Evolutionary conservation across 2,329 filamentous ascomycete genomes (phyloP).

Genomic region (Exophiala sideris): DNA sequence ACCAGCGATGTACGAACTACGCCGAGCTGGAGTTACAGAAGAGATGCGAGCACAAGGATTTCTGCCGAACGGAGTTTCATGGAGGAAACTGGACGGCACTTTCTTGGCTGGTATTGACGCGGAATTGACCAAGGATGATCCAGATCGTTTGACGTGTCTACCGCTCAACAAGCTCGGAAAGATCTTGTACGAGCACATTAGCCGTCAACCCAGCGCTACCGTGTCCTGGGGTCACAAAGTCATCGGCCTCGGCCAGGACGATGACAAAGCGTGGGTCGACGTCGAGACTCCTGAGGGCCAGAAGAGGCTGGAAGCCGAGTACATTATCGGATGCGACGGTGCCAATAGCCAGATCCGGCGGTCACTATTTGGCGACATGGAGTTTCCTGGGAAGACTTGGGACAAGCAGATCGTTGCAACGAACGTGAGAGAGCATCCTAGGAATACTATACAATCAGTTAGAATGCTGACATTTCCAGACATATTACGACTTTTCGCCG

Average conservation of each 20-base stretch:
- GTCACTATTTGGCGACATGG: constrained; percentile 14
- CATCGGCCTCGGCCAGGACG: constrained; percentile 21
- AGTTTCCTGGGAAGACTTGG: constrained; percentile 24
- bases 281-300: constrained; percentile 19
- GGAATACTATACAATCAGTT: no score
- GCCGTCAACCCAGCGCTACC: constrained; percentile 33
- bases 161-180: constrained; percentile 44
- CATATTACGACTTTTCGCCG: constrained; percentile 61
- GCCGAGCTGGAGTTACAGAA: constrained; percentile 56
- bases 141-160: constrained; percentile 42
- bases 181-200: constrained; percentile 41
- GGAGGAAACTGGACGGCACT: constrained; percentile 42
- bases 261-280: constrained; percentile 16
- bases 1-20: constrained; percentile 56
- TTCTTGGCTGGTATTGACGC: constrained; percentile 33
- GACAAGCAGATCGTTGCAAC: constrained; percentile 27
- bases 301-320: constrained; percentile 29
- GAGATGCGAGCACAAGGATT: constrained; percentile 47
- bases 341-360: constrained; percentile 19
- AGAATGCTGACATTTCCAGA: constrained; percentile 36
- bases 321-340: constrained; percentile 44
- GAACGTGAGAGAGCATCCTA: constrained; percentile 14
- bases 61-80: constrained; percentile 41
- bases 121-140: constrained; percentile 31
- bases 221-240: constrained; percentile 46